A percentile compares a stretch with the other conserved stretches of the same genome.
Conservation (phyloP, 2,329 filamentous ascomycete genomes). For the Pseudogymnoascus verrucosus region DNA sequence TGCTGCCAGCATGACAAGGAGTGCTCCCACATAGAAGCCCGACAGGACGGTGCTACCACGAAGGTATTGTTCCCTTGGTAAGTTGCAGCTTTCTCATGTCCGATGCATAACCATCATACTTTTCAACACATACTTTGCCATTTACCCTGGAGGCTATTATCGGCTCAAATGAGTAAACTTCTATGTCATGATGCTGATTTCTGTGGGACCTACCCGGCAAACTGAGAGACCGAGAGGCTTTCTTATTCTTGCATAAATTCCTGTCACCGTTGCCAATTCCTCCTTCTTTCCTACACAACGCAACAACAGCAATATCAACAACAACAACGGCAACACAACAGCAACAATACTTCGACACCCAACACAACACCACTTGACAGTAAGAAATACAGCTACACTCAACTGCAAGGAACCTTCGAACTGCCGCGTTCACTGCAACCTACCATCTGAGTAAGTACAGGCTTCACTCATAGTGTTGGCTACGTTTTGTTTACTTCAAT, state of each 20-base stretch:
- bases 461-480: neutral
- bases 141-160: neutral
- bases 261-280: neutral
- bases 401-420: neutral
- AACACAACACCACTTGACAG: neutral
- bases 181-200: neutral
- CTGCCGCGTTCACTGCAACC: neutral
- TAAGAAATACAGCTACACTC: neutral
- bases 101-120: neutral
- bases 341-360: neutral
- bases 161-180: neutral
- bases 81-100: neutral
- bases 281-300: neutral
- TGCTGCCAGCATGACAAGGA: neutral
- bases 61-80: neutral
- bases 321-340: neutral
- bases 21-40: neutral
- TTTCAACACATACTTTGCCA: neutral
- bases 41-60: neutral
- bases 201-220: neutral
- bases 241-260: constrained; percentile 2
- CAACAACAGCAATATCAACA: neutral
- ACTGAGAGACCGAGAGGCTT: neutral
- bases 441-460: neutral
- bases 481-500: neutral